These are phyloP conservation scores for Liriodendron chinense DNA, from an alignment of 164 flowering plant species.

Conservation along the genomic window DNA sequence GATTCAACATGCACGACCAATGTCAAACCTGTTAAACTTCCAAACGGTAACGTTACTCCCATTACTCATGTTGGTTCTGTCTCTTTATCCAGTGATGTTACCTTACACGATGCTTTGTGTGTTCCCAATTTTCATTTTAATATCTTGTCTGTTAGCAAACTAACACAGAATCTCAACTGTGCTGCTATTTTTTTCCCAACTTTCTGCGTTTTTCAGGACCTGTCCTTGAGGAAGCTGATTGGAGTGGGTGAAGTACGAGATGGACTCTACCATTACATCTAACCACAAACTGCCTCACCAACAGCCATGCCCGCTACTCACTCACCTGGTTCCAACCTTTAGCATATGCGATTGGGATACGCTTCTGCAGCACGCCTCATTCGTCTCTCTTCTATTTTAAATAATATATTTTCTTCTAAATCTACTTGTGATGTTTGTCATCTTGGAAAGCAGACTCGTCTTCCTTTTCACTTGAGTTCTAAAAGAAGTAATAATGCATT, in stretches of 20 bases:
- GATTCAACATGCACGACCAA: background rate
- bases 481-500: background rate
- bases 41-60: background rate
- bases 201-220: constrained; percentile 2
- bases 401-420: background rate
- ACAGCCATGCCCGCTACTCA: background rate
- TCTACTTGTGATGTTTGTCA: background rate
- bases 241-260: background rate
- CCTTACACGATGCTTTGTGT: background rate
- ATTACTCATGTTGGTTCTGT: background rate
- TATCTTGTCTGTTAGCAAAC: background rate
- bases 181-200: background rate
- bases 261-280: background rate
- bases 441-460: background rate
- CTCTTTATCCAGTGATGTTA: background rate
- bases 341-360: too few species aligned
- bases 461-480: background rate
- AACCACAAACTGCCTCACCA: too few species aligned
- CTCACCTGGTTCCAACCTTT: background rate
- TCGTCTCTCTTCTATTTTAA: too few species aligned
- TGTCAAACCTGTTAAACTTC: background rate
- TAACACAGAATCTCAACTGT: background rate
- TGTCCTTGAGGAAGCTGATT: constrained; percentile 3
- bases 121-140: background rate
- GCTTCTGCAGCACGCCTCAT: background rate